phyloP scores from a whole-genome alignment of 106 monocot species.

The Allium cepa region DNA sequence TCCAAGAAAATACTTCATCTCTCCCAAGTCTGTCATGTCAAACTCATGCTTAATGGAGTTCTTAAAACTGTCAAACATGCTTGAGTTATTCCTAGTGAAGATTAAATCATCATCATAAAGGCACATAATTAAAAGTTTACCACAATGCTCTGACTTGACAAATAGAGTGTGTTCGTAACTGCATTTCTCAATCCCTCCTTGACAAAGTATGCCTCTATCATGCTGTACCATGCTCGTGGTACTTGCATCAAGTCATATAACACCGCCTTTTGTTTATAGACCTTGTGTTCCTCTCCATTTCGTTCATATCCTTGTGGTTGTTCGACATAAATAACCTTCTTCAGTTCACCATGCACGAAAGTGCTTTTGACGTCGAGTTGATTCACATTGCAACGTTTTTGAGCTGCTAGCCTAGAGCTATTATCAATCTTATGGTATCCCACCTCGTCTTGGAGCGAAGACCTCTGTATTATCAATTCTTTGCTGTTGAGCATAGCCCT shows the following conservation, averaged over 20 bases:
- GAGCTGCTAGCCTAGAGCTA: slow-evolving; percentile 7
- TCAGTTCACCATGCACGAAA: too few relatives aligned
- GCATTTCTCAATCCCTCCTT: background rate
- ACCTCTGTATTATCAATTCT: too few relatives aligned
- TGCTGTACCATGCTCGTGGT: too few relatives aligned
- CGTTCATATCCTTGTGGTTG: slow-evolving; percentile 1
- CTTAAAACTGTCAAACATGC: background rate
- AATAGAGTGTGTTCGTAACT: background rate
- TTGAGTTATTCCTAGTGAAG: slow-evolving; percentile 1
- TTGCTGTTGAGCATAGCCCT: too few relatives aligned
- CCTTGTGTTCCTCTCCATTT: background rate
- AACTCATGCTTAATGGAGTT: too few relatives aligned
- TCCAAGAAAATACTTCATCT: too few relatives aligned
- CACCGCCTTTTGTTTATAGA: background rate
- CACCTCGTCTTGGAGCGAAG: too few relatives aligned
- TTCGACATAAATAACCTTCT: background rate
- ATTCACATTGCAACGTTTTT: background rate
- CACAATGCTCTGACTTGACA: background rate
- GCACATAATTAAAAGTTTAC: slow-evolving; percentile 3
- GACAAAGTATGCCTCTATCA: too few relatives aligned
- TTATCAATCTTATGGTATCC: too few relatives aligned
- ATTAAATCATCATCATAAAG: slow-evolving; percentile 2
- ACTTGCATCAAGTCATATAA: too few relatives aligned
- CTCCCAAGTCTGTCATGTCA: too few relatives aligned
- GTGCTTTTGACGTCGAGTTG: background rate